Conservation (phyloP, 371 early-diverging fungal genomes). For the Mucor irregularis region DNA sequence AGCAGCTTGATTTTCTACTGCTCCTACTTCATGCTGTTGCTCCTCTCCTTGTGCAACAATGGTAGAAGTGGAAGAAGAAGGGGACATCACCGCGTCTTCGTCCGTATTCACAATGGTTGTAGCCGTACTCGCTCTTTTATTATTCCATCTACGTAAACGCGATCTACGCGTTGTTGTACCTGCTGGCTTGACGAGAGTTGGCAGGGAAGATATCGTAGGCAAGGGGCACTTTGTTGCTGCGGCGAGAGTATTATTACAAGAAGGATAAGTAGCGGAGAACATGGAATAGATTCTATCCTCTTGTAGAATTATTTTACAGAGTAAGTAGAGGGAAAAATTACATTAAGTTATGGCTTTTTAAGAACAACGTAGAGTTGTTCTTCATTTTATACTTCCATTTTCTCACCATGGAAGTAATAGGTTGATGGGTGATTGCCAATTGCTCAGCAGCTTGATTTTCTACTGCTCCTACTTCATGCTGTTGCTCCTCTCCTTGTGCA, state of each 20-base stretch:
- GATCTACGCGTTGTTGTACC: neutral
- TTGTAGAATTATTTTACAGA: no score
- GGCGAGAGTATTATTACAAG: neutral
- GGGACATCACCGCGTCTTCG: neutral
- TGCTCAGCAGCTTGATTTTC: no score
- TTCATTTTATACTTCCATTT: slow-evolving; percentile 13
- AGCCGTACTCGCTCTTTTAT: neutral
- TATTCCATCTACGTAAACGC: slow-evolving; percentile 1
- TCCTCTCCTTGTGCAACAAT: neutral
- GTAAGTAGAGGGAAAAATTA: no score
- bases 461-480: neutral
- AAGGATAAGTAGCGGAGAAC: slow-evolving; percentile 21
- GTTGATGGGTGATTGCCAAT: neutral
- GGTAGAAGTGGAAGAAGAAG: neutral
- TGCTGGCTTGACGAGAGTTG: neutral
- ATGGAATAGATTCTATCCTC: slow-evolving; percentile 53
- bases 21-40: neutral
- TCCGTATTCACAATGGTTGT: neutral
- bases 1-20: no score
- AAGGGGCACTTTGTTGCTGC: neutral
- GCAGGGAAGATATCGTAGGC: neutral
- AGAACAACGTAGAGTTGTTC: neutral
- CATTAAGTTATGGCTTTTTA: no score
- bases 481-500: neutral
- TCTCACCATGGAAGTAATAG: neutral